These are phyloP conservation scores for Nakazawaea holstii DNA, from an alignment of 805 yeast genomes.

Conservation along the genomic window DNA sequence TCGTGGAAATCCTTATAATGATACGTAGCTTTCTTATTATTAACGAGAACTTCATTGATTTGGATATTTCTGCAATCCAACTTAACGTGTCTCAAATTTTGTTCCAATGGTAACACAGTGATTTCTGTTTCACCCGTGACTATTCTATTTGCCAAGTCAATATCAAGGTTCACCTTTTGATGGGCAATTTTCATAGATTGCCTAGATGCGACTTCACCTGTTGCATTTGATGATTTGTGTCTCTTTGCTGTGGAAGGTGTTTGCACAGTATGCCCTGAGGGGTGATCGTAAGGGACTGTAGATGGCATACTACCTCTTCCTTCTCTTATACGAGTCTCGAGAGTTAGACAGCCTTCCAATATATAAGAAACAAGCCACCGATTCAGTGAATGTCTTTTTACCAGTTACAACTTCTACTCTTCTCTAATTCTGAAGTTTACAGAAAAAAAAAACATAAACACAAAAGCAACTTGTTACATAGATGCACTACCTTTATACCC, in stretches of 20 bases:
- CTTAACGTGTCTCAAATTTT: constrained; percentile 50
- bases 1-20: constrained; percentile 45
- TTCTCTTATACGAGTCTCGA: background rate
- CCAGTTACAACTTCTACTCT: no score
- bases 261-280: constrained; percentile 1
- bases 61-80: constrained; percentile 78
- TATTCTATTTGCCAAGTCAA: constrained; percentile 59
- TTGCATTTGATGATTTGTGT: constrained; percentile 4
- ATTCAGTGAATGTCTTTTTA: background rate
- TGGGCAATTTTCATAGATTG: constrained; percentile 72
- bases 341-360: background rate
- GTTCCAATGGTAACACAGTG: constrained; percentile 67
- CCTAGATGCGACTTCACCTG: constrained; percentile 20
- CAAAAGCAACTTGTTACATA: no score
- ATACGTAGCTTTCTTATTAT: constrained; percentile 52
- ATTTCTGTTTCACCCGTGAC: constrained; percentile 77
- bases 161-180: constrained; percentile 75
- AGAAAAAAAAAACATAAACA: no score
- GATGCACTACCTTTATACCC: no score
- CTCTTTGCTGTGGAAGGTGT: background rate
- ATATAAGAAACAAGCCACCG: no score
- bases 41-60: constrained; percentile 60
- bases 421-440: no score
- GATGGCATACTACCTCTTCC: background rate
- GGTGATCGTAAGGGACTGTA: constrained; percentile 3